phyloP scores from a whole-genome alignment of 306 rosid genomes.

The Begonia peltatifolia region DNA sequence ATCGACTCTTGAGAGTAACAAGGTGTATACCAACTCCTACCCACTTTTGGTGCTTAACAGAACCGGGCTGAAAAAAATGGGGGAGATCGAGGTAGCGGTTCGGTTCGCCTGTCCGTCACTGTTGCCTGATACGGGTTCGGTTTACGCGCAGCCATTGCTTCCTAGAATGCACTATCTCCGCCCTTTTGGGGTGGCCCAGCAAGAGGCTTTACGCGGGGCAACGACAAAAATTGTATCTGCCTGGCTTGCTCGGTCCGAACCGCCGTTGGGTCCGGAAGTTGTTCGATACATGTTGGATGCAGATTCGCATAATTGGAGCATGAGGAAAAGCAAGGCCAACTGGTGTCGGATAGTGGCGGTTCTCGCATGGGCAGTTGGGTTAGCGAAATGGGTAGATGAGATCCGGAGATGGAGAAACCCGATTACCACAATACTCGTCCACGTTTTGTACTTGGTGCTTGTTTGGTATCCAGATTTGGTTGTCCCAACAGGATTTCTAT shows the following conservation, averaged over 20 bases:
- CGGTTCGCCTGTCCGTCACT: slow-evolving; percentile 64
- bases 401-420: slow-evolving; percentile 78
- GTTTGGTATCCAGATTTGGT: slow-evolving; percentile 96
- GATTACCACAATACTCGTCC: slow-evolving; percentile 63
- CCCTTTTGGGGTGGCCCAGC: slow-evolving; percentile 74
- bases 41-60: slow-evolving; percentile 42
- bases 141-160: slow-evolving; percentile 69
- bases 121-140: slow-evolving; percentile 60
- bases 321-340: slow-evolving; percentile 82
- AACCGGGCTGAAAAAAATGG: slow-evolving; percentile 75
- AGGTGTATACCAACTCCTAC: slow-evolving; percentile 56
- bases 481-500: slow-evolving; percentile 77
- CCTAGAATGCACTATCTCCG: slow-evolving; percentile 89
- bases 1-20: slow-evolving; percentile 78
- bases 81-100: slow-evolving; percentile 74
- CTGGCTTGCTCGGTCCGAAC: slow-evolving; percentile 74
- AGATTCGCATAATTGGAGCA: slow-evolving; percentile 87
- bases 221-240: slow-evolving; percentile 70
- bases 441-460: slow-evolving; percentile 60
- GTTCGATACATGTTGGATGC: slow-evolving; percentile 89
- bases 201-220: slow-evolving; percentile 72
- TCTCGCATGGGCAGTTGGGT: slow-evolving; percentile 69
- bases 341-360: slow-evolving; percentile 92
- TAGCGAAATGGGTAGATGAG: slow-evolving; percentile 79
- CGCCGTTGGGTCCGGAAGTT: slow-evolving; percentile 74